A percentile compares a stretch with the other conserved stretches of the same genome.
phyloP scores from a whole-genome alignment of 805 yeast species.

The Schwanniomyces sp. region DNA sequence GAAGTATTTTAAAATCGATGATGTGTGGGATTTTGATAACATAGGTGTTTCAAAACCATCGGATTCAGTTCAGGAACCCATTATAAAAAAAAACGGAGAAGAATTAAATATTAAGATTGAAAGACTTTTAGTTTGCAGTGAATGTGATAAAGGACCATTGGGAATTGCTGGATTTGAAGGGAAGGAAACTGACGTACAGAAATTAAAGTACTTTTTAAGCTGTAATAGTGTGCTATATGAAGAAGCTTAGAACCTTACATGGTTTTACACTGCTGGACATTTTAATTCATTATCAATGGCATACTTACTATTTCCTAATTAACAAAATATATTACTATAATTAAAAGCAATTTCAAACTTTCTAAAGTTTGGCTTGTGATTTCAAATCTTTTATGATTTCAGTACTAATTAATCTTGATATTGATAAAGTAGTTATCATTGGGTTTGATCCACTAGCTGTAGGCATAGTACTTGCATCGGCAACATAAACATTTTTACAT shows the following conservation, averaged over 20 bases:
- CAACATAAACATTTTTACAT: slow-evolving; percentile 46
- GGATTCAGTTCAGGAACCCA: slow-evolving; percentile 23
- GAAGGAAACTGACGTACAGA: slow-evolving; percentile 31
- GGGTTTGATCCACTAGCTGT: slow-evolving; percentile 57
- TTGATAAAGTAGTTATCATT: slow-evolving; percentile 49
- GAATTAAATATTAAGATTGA: slow-evolving; percentile 34
- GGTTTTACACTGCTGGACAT: background rate
- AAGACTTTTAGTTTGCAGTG: slow-evolving; percentile 66
- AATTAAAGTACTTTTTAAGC: slow-evolving; percentile 45
- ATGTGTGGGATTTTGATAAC: slow-evolving; percentile 80
- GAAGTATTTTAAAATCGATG: slow-evolving; percentile 46
- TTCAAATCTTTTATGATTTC: slow-evolving; percentile 34
- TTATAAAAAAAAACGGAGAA: slow-evolving; percentile 12
- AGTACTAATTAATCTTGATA: slow-evolving; percentile 43
- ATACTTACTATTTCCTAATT: background rate
- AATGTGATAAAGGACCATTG: slow-evolving; percentile 75
- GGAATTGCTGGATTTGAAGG: slow-evolving; percentile 58
- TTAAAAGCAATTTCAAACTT: background rate
- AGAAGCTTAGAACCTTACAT: background rate
- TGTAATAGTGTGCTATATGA: slow-evolving; percentile 47
- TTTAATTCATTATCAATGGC: background rate
- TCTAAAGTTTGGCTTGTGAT: slow-evolving; percentile 23
- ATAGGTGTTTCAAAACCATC: slow-evolving; percentile 65
- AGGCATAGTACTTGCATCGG: slow-evolving; percentile 52
- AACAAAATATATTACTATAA: background rate